Conservation (phyloP, 352 stramenopile species). For the Blastocystis sp. region DNA sequence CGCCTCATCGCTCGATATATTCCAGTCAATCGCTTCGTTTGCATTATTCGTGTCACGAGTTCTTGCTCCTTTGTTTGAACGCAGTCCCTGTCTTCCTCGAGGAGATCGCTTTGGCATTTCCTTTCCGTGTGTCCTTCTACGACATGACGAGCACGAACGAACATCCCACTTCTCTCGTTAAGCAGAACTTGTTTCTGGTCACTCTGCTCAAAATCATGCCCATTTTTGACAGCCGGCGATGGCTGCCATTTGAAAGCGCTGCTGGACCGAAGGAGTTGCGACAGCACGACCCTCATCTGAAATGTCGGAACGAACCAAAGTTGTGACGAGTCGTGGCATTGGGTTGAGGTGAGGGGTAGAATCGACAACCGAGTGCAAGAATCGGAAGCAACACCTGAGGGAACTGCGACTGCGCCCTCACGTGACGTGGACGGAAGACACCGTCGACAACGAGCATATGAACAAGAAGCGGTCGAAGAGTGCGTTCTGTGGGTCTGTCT, state of each 20-base stretch:
- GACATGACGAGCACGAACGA: not conserved
- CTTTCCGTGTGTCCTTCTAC: not conserved
- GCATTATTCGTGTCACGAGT: not conserved
- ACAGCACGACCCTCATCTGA: no score
- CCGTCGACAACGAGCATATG: slow-evolving; percentile 89
- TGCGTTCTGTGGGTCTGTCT: not conserved
- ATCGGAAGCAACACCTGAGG: not conserved
- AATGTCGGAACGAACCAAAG: no score
- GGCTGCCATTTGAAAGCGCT: no score
- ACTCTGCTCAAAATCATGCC: no score
- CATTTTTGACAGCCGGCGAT: no score
- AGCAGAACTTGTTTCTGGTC: not conserved
- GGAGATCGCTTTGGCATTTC: slow-evolving; percentile 62
- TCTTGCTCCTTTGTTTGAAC: slow-evolving; percentile 39
- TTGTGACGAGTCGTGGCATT: no score
- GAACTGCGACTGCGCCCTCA: slow-evolving; percentile 48
- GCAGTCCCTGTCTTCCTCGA: slow-evolving; percentile 51
- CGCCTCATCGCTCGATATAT: slow-evolving; percentile 65
- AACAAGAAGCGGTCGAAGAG: slow-evolving; percentile 88
- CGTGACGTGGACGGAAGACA: slow-evolving; percentile 86
- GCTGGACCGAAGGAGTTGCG: no score
- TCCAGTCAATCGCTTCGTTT: slow-evolving; percentile 71
- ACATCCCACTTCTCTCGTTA: not conserved
- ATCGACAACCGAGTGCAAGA: no score
- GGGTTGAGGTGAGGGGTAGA: no score